A percentile compares a stretch with the other conserved stretches of the same genome.
These are phyloP conservation scores for Paramecium primaurelia DNA, from an alignment of 73 alveolate genomes.

Conservation along the genomic window DNA sequence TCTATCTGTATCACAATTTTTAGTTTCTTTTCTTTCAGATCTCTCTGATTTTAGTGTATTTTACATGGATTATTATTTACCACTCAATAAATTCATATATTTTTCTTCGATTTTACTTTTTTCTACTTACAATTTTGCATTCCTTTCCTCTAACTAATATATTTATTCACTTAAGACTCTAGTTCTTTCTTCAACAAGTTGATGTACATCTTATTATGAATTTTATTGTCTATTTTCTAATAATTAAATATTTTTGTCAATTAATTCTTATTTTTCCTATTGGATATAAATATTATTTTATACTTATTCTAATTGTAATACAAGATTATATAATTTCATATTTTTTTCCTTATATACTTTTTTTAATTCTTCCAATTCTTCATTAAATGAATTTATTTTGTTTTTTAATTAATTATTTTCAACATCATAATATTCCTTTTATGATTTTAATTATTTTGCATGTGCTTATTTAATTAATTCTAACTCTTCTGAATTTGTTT, in stretches of 20 bases:
- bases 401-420: constrained; percentile 16
- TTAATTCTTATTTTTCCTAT: constrained; percentile 45
- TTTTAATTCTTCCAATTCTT: constrained; percentile 32
- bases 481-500: neutral
- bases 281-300: neutral
- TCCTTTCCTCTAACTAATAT: constrained; percentile 10
- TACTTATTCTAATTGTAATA: constrained; percentile 29
- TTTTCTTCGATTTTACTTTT: constrained; percentile 34
- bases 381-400: constrained; percentile 9
- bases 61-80: neutral
- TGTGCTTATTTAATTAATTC: constrained; percentile 5
- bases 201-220: neutral
- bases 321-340: constrained; percentile 5
- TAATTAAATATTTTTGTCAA: neutral
- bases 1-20: constrained; percentile 15
- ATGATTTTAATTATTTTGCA: constrained; percentile 27
- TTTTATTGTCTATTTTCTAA: neutral
- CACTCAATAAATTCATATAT: neutral
- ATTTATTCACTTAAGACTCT: constrained; percentile 25
- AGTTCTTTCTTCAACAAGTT: constrained; percentile 22
- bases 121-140: constrained; percentile 32
- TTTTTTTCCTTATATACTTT: constrained; percentile 41
- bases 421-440: constrained; percentile 21
- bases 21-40: neutral
- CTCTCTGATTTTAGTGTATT: neutral